Conservation (phyloP, 441 rosid species). For the Biscutella laevigata region DNA sequence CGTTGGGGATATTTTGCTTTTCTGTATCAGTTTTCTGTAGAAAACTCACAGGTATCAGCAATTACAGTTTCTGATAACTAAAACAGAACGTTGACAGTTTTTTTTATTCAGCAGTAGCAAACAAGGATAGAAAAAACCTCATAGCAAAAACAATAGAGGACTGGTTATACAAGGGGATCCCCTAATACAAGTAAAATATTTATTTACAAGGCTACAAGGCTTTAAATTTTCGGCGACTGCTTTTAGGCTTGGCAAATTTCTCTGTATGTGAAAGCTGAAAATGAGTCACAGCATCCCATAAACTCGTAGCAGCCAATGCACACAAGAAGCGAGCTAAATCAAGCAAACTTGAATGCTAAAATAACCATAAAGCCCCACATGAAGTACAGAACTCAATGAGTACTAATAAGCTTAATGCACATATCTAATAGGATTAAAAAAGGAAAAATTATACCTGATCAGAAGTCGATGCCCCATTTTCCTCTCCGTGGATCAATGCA, state of each 20-base stretch:
- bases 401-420: not conserved
- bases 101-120: not conserved
- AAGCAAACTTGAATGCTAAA: no score
- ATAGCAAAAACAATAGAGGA: not conserved
- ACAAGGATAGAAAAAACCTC: not conserved
- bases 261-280: no score
- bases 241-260: no score
- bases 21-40: conserved; percentile 37
- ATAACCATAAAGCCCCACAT: no score
- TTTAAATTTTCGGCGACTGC: no score
- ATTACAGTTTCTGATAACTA: not conserved
- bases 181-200: not conserved
- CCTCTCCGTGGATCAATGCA: conserved; percentile 28
- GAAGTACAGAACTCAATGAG: not conserved
- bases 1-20: conserved; percentile 26
- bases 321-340: no score
- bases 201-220: no score
- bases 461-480: conserved; percentile 30
- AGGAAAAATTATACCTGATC: conserved; percentile 32
- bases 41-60: conserved; percentile 8
- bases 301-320: not conserved
- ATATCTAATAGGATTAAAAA: not conserved
- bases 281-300: not conserved
- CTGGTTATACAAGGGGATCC: no score
- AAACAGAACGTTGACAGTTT: not conserved